A percentile compares a stretch with the other conserved stretches of the same genome.
Evolutionary conservation across 805 yeast species (phyloP).

Genomic region (Cyberlindnera euphorbiiphila): DNA sequence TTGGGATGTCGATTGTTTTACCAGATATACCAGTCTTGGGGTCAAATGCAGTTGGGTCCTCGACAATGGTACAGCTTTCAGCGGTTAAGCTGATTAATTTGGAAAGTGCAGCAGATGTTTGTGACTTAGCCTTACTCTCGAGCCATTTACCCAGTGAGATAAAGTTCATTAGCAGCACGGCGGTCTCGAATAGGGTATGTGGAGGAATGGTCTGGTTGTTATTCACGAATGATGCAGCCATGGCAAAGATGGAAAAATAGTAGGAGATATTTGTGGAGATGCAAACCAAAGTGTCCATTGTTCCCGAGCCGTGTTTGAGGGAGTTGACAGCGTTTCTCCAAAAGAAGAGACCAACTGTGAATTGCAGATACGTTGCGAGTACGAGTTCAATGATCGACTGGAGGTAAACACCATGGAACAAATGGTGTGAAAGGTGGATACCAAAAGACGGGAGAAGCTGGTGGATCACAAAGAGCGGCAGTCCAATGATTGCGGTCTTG

Average conservation of each 20-base stretch:
- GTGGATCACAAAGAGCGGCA: slow-evolving; percentile 53
- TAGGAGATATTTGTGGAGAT: slow-evolving; percentile 80
- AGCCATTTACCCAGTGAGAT: slow-evolving; percentile 88
- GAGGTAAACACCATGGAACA: slow-evolving; percentile 55
- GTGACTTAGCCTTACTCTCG: slow-evolving; percentile 90
- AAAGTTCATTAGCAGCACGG: slow-evolving; percentile 78
- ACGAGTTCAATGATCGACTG: slow-evolving; percentile 59
- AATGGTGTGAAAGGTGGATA: slow-evolving; percentile 28
- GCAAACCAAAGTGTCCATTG: slow-evolving; percentile 90
- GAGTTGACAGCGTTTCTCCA: slow-evolving; percentile 63
- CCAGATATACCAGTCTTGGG: slow-evolving; percentile 17
- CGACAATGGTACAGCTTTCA: slow-evolving; percentile 61
- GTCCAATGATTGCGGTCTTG: slow-evolving; percentile 50
- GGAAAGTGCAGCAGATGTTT: slow-evolving; percentile 85
- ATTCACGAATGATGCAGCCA: slow-evolving; percentile 43
- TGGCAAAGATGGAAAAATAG: slow-evolving; percentile 63
- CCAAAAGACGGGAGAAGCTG: slow-evolving; percentile 44
- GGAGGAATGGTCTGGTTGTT: slow-evolving; percentile 48
- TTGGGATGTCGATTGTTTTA: slow-evolving; percentile 49
- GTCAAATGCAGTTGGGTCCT: slow-evolving; percentile 30
- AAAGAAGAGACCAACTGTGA: slow-evolving; percentile 60
- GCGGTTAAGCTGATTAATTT: slow-evolving; percentile 79
- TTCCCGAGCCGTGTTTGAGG: slow-evolving; percentile 63
- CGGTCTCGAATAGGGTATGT: slow-evolving; percentile 76
- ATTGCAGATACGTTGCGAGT: slow-evolving; percentile 58